phyloP scores from a whole-genome alignment of 2,329 filamentous ascomycete species.

The Colletotrichum nymphaeae region DNA sequence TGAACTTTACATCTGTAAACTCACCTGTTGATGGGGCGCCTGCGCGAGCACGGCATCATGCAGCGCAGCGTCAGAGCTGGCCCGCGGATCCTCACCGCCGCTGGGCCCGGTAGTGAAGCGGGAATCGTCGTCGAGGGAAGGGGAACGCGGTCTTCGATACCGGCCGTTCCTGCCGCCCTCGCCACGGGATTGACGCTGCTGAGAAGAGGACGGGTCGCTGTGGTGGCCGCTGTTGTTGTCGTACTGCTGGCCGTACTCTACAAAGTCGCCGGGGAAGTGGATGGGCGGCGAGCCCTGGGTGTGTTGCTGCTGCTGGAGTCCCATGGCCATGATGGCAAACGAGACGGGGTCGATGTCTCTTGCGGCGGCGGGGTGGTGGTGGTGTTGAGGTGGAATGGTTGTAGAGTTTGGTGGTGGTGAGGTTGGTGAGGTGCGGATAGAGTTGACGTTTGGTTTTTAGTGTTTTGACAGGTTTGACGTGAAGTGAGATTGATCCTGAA shows the following conservation, averaged over 20 bases:
- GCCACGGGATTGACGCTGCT: conserved; percentile 13
- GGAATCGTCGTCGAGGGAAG: conserved; percentile 33
- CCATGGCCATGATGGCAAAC: conserved; percentile 32
- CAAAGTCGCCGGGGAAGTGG: conserved; percentile 29
- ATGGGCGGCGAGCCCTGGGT: conserved; percentile 27
- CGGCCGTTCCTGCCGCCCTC: conserved; percentile 19
- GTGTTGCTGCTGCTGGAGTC: conserved; percentile 28
- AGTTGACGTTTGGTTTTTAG: neutral
- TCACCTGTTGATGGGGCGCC: conserved; percentile 28
- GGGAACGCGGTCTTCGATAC: conserved; percentile 31
- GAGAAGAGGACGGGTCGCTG: neutral
- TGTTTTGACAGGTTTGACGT: neutral
- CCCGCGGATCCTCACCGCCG: conserved; percentile 18
- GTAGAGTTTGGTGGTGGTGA: neutral
- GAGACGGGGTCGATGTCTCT: conserved; percentile 10
- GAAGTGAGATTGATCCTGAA: neutral
- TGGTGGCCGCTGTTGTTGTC: conserved; percentile 2
- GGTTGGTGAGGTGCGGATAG: neutral
- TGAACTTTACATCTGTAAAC: neutral
- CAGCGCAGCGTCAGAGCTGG: conserved; percentile 16
- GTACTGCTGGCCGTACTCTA: conserved; percentile 29
- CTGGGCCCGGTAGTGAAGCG: conserved; percentile 28
- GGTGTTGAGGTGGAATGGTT: neutral
- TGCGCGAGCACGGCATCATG: conserved; percentile 35
- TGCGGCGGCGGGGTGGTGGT: neutral